Base-by-base conservation (phyloP, 2,329 filamentous ascomycete genomes). In the Paraphaeosphaeria sporulosa region DNA sequence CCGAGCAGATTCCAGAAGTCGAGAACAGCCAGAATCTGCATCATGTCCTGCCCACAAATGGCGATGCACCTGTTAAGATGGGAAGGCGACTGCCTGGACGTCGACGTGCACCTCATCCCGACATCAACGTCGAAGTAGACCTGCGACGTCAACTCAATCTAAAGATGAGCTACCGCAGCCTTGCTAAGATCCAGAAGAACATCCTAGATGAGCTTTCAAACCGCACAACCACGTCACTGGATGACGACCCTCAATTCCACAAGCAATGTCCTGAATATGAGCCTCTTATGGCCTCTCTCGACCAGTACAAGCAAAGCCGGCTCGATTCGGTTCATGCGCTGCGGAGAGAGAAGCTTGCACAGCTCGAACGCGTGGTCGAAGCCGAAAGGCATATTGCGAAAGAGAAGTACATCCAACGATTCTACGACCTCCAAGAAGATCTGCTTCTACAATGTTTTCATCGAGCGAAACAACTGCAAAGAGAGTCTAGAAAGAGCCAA, bases 191-290 rank as follows among this genome's bases (percentile, higher is more conserved):
- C 32, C 77, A 90, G 67, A 91, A 90, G 74, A 85, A 86, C 17
- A 83, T 87, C 10, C 80, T 91, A 15, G 86, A 88, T 60, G 88
- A 91, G 70, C 81, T 92, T 21, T 87, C 88, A 19, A 85, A 87
- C 55, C 83, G 87, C 36, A 84, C 81, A 54, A 77, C 89, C 59
- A 85, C 87, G 51, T 82, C 84, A 60, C 77, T 91, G 60, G 80
- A 87, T 62, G 79, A 83, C 51, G 82, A 87, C 54, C 81, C 84
- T 8, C 76, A 84, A 9, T 81, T 79, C 48, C 81, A 88, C 76
- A 82, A 85, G 70, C 75, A 84, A 63, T 82, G 82, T 13, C 78
- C 81, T 7, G 86, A 89, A 70, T 87, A 86, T 73, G 65, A 78
- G 10, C 74, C 79, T 19, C 77, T 90, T 57, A 80, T 83, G 66